Base-by-base conservation (phyloP, 352 stramenopile genomes). In the Phytophthora macrochlamydospora region DNA sequence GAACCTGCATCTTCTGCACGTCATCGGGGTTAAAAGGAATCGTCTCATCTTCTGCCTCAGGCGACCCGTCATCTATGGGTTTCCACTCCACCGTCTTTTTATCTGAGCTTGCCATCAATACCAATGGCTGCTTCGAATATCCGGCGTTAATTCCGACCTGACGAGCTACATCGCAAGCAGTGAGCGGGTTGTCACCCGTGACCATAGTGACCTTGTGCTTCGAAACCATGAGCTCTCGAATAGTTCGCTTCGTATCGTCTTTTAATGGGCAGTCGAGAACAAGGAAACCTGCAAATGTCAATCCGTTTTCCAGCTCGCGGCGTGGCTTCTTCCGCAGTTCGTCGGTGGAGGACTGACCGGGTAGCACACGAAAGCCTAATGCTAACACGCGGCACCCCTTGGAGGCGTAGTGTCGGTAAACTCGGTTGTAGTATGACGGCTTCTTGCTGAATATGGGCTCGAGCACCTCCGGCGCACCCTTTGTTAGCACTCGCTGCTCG, bases 161-260 rank as follows among this genome's bases (percentile, higher is more conserved):
- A 48, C 90, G 87, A 8, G 97, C 98, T 35, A 99, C 98, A 75
- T 99, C 93, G 31, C 94, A 94, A n/a, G 98, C 98, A 35, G 98
- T 99, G 30, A 99, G 85, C 30, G 97, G 90, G 45, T 94, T 94
- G 76, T 99, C 98, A 57, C 98, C 98, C 7, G 98, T 99, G 63
- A 99, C 99, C 95, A 99, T 99, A 28, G 92, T 92, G 28, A 98
- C 87, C 28, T 85, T 69, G 71, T 99, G 96, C 42, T 91, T 92
- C 42, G 91, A 98, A 11, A 87, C 79, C 56, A 89, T 81, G 31
- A 99, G 76, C 67, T 98, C 90, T 64, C 95, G 83, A 53, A 99
- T 87, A 33, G 99, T 97, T 30, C 92, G 74, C 38, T 82, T 89
- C 45, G 97, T 98, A 82, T 99, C 95, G 77, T 99, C 99, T 43